These are phyloP conservation scores for Oryza meyeriana DNA, from an alignment of 176 grass and related monocot species.

Conservation along the genomic window DNA sequence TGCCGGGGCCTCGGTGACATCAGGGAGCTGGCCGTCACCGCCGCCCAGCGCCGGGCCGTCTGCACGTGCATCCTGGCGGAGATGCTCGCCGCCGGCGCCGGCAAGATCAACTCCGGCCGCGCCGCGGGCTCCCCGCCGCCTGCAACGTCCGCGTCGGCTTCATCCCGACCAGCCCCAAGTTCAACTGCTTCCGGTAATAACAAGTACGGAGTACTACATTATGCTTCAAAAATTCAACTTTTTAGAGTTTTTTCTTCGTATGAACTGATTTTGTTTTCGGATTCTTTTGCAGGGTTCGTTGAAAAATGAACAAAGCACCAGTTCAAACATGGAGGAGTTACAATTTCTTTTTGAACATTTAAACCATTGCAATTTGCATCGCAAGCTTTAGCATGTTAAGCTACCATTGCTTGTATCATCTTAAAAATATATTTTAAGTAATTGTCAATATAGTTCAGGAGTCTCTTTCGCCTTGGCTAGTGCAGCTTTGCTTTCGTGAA, in stretches of 20 bases:
- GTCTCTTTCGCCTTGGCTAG: neutral
- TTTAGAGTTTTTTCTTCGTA: neutral
- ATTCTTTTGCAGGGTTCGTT: neutral
- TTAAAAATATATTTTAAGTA: neutral
- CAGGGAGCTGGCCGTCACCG: neutral
- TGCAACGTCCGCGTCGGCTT: slow-evolving; percentile 7
- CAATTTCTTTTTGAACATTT: neutral
- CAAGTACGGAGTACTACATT: too few relatives aligned
- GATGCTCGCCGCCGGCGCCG: slow-evolving; percentile 24
- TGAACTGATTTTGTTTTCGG: neutral
- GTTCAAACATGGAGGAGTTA: neutral
- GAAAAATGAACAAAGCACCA: neutral
- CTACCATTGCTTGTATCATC: neutral
- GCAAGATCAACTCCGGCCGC: neutral
- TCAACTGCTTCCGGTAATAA: slow-evolving; percentile 23
- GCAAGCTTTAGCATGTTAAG: neutral
- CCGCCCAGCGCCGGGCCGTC: neutral
- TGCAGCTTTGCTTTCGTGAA: neutral
- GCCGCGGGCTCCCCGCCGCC: slow-evolving; percentile 15
- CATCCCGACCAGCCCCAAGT: slow-evolving; percentile 20
- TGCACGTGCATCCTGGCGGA: slow-evolving; percentile 27
- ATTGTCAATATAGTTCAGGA: neutral
- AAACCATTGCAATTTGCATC: neutral
- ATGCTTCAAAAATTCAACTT: neutral
- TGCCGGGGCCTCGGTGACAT: slow-evolving; percentile 18